Base-by-base conservation (phyloP, 257 asterid species). In the Verbascum thapsus region DNA sequence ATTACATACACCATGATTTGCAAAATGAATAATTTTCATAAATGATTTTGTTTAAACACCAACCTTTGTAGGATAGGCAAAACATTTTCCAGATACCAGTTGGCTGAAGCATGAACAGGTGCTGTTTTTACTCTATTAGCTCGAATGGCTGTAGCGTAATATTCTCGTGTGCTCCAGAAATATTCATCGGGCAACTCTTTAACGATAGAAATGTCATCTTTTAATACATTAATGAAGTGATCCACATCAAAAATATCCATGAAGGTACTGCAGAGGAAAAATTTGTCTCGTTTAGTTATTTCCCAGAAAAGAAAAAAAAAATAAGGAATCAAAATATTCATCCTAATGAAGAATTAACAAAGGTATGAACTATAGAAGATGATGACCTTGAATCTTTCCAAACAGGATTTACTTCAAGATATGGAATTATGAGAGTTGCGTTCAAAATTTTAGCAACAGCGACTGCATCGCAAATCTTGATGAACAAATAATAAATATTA, bases 321-420 rank as follows among this genome's bases (percentile, higher is more conserved):
- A 15, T 26, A 30, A 64, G n/a, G n/a, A n/a, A n/a, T n/a, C 8
- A 51, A 49, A 49, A 70, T 40, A 58, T 37, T 41, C n/a, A 22
- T 63, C 37, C 38, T 38, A 54, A 54, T 15, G 23, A 30, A 13
- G 49, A 8, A 62, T 45, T 44, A 22, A 7, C 37, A 58, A 68
- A 13, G 55, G 44, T 16, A 40, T 42, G 30, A 26, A 69, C 40
- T 40, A 20, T n/a, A 34, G 4, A 55, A 69, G 48, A n/a, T n/a
- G 60, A 57, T 64, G 60, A 91, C 97, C 97, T 92, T 61, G 97
- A 87, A 83, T 92, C 97, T 80, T 87, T 78, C 97, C 98, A 92
- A 63, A 92, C 98, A 16, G 98, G 87, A 72, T 92, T 92, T 35
- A 89, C 86, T 88, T 92, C 98, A 52, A 92, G 86, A 78, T 85